Conservation (phyloP, 352 stramenopile species). For the Globisporangium lucens region DNA sequence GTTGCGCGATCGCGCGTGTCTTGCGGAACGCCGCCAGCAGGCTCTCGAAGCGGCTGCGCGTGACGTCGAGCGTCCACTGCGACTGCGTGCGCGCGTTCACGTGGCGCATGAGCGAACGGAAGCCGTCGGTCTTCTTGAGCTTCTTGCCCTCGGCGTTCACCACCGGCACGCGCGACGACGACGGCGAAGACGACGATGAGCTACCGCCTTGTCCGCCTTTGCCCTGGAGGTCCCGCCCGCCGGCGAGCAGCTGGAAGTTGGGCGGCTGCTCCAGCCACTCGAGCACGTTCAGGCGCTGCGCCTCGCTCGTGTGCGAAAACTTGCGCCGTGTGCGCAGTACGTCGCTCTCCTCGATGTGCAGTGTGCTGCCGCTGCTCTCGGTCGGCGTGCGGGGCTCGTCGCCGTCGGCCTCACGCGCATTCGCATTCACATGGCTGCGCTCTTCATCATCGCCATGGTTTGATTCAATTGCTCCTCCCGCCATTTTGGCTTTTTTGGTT, state of each 20-base stretch:
- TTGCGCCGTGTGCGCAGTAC: conserved; percentile 30
- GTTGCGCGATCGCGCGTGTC: conserved; percentile 13
- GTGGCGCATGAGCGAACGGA: conserved; percentile 42
- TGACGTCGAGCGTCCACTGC: conserved; percentile 44
- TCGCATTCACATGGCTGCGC: neutral
- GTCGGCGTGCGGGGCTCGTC: neutral
- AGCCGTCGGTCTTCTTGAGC: conserved; percentile 52
- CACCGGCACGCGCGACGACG: neutral
- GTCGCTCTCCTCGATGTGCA: conserved; percentile 15
- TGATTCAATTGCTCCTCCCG: neutral
- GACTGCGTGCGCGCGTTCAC: conserved; percentile 38
- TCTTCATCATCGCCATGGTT: neutral
- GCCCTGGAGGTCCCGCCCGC: neutral
- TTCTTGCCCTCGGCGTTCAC: conserved; percentile 21
- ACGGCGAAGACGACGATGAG: neutral
- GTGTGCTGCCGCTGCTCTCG: neutral
- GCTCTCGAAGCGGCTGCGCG: conserved; percentile 57
- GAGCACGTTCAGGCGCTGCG: conserved; percentile 45
- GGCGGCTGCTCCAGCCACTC: conserved; percentile 48
- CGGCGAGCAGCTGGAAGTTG: conserved; percentile 47
- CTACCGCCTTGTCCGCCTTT: neutral
- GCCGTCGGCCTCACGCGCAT: neutral
- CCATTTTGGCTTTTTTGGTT: conserved; percentile 1
- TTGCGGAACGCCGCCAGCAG: conserved; percentile 44
- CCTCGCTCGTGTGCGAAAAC: conserved; percentile 47